Base-by-base conservation (phyloP, 331 rosid genomes). In the Arachis monticola region DNA sequence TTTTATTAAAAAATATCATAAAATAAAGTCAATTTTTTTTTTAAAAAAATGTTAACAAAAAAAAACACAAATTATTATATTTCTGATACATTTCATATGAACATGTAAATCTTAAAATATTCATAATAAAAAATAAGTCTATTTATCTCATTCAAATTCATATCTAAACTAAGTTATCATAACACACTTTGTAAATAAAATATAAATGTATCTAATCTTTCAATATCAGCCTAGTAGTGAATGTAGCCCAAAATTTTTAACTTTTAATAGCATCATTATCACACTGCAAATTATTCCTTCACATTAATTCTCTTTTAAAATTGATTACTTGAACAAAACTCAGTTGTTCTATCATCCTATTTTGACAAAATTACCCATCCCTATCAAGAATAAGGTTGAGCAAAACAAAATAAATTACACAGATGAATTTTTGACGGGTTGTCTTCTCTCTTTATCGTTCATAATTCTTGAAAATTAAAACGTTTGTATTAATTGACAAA, bases 311-410 rank as follows among this genome's bases (percentile, higher is more conserved):
- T 6, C 7, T 52, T 52, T 17, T 3, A 30, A 41, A 55, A 35
- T 12, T 52, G 3, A 47, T 12, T 3, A 13, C 6, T 27, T 12
- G 44, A 65, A 57, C n/a, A 22, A 64, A 31, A 17, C 8, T 22
- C 9, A 30, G 35, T 32, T 57, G 41, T 55, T 55, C 11, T 51
- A 45, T 59, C 68, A 32, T 45, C 32, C 7, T 42, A 61, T 42
- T 56, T 67, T 57, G 30, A 27, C 22, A 56, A 38, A 35, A 38
- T 64, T 11, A 51, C n/a, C 13, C 46, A 45, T 81, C 82, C 32
- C 42, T 77, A 62, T 81, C 82, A 2, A 32, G 60, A 45, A 66
- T 45, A 72, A 48, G 72, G 71, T 44, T 10, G 44, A 52, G 70
- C 71, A 67, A 65, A 50, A 41, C 64, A 51, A 58, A 51, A 48